Conservation (phyloP, 2,329 filamentous ascomycete species). For the Fusarium nisikadoi region DNA sequence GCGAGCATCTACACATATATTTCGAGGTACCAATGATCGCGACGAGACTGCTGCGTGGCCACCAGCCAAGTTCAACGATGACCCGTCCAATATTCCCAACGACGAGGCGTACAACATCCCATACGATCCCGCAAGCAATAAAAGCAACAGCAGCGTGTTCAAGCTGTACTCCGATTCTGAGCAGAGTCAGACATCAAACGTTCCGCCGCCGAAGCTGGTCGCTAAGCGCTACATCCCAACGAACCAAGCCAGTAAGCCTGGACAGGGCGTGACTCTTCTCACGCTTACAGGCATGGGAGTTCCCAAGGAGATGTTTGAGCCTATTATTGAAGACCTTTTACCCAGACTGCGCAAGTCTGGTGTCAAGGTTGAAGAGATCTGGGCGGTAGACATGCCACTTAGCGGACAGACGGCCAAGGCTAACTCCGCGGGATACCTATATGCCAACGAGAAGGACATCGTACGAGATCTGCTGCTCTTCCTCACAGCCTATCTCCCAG, state of each 20-base stretch:
- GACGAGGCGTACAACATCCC: neutral
- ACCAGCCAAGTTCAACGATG: neutral
- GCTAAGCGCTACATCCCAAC: neutral
- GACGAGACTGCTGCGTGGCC: neutral
- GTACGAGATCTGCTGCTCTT: neutral
- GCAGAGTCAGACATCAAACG: fast-evolving
- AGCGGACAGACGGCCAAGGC: neutral
- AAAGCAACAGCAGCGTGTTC: fast-evolving
- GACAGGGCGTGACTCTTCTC: neutral
- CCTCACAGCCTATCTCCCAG: neutral
- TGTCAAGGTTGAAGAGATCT: neutral
- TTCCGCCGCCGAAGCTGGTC: fast-evolving
- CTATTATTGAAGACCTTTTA: neutral
- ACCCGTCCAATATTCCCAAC: neutral
- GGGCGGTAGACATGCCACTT: neutral
- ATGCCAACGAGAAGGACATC: neutral
- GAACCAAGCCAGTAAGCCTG: neutral
- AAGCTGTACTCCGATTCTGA: neutral
- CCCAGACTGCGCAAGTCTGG: neutral
- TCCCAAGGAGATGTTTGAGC: neutral
- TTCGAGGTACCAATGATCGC: neutral
- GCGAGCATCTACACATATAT: neutral
- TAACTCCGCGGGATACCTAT: neutral
- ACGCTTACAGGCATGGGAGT: neutral
- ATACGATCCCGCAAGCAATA: neutral